A percentile compares a stretch with the other conserved stretches of the same genome.
Evolutionary conservation across 2,329 filamentous ascomycete species (phyloP).

Genomic region (Waltergamsia citrina): DNA sequence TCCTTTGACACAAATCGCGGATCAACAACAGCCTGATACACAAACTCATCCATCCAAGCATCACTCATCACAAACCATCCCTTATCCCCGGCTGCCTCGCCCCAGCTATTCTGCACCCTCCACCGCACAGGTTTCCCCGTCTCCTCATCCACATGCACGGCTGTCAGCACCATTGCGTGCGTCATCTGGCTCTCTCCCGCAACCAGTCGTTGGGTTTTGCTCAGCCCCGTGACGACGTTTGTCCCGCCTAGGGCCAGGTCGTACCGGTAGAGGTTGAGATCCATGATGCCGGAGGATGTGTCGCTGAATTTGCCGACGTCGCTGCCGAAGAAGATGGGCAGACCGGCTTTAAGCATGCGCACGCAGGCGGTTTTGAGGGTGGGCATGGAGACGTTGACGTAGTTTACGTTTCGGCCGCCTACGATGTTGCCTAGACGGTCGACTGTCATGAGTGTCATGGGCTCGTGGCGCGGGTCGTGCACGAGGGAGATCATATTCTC

Average conservation of each 20-base stretch:
- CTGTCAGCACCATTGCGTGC: conserved; percentile 86
- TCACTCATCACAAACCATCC: conserved; percentile 91
- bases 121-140: conserved; percentile 60
- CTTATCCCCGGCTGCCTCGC: conserved; percentile 56
- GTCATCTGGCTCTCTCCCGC: conserved; percentile 78
- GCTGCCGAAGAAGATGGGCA: conserved; percentile 81
- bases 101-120: conserved; percentile 86
- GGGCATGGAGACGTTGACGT: conserved; percentile 72
- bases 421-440: conserved; percentile 73
- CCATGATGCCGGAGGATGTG: conserved; percentile 63
- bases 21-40: conserved; percentile 81
- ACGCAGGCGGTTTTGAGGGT: conserved; percentile 66
- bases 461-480: conserved; percentile 73
- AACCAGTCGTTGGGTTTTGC: conserved; percentile 64
- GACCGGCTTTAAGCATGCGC: conserved; percentile 65
- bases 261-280: conserved; percentile 68
- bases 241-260: conserved; percentile 79
- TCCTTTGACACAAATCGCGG: conserved; percentile 55
- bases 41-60: conserved; percentile 69
- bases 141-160: conserved; percentile 63
- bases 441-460: conserved; percentile 65
- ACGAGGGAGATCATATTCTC: conserved; percentile 70
- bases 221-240: conserved; percentile 60
- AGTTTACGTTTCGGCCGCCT: conserved; percentile 65
- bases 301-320: conserved; percentile 82